phyloP scores from a whole-genome alignment of 495 filamentous ascomycete genomes.

The Hypomontagnella monticulosa region DNA sequence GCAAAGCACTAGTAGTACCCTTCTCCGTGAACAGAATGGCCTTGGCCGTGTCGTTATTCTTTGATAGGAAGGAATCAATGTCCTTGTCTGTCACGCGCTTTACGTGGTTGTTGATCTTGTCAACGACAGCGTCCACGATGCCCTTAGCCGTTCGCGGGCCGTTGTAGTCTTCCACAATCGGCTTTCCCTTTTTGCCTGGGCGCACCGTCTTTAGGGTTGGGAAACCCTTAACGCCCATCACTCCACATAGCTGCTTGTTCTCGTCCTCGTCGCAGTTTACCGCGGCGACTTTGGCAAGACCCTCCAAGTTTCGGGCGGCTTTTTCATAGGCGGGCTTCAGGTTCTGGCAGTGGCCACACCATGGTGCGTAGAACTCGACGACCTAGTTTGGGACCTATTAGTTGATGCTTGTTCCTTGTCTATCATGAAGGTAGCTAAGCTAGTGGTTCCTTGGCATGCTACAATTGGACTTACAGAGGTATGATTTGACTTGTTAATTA shows the following conservation, averaged over 20 bases:
- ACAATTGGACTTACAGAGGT: slow-evolving; percentile 74
- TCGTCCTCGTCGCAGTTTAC: slow-evolving; percentile 94
- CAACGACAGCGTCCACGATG: slow-evolving; percentile 86
- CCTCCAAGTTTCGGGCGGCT: slow-evolving; percentile 85
- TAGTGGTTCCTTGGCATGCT: not conserved
- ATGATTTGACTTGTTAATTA: slow-evolving; percentile 89
- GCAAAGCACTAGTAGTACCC: slow-evolving; percentile 81
- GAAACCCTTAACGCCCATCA: slow-evolving; percentile 93
- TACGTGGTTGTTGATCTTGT: slow-evolving; percentile 91
- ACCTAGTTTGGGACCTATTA: slow-evolving; percentile 49
- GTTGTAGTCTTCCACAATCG: slow-evolving; percentile 91
- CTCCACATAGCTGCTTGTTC: slow-evolving; percentile 89
- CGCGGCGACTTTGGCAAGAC: slow-evolving; percentile 91
- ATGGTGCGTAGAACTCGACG: slow-evolving; percentile 89
- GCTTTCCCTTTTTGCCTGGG: slow-evolving; percentile 80
- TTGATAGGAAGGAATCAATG: slow-evolving; percentile 76
- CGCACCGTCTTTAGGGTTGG: slow-evolving; percentile 95
- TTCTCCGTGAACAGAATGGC: slow-evolving; percentile 96
- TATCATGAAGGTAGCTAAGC: not conserved
- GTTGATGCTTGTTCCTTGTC: not conserved
- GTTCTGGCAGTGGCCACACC: slow-evolving; percentile 97
- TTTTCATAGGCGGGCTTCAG: slow-evolving; percentile 97
- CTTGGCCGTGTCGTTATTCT: slow-evolving; percentile 79
- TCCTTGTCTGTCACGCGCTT: slow-evolving; percentile 82
- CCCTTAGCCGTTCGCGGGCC: slow-evolving; percentile 81